Evolutionary conservation across 2,329 filamentous ascomycete species (phyloP).

Genomic region (Herpotrichia juniperi): DNA sequence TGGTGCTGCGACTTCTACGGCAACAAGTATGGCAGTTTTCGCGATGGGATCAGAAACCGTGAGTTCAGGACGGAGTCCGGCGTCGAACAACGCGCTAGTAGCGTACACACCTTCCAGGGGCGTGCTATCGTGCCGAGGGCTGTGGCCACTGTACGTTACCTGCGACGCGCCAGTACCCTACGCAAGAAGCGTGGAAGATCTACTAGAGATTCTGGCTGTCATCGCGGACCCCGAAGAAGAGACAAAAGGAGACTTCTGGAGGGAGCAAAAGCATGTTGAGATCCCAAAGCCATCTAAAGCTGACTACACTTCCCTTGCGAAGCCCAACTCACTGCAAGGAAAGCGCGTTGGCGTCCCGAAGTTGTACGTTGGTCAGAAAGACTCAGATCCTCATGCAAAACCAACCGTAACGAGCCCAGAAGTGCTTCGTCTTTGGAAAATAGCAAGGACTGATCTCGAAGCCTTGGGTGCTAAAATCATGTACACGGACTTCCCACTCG

Average conservation of each 20-base stretch:
- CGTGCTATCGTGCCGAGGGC: constrained; percentile 57
- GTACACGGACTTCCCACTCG: constrained; percentile 53
- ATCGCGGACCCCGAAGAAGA: constrained; percentile 51
- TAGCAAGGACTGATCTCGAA: constrained; percentile 42
- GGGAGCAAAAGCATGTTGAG: constrained; percentile 55
- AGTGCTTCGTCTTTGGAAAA: constrained; percentile 45
- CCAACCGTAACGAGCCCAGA: constrained; percentile 43
- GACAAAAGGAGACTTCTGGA: constrained; percentile 60
- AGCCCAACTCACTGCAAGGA: constrained; percentile 45
- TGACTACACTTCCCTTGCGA: constrained; percentile 41
- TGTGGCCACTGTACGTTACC: constrained; percentile 63
- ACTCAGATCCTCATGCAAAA: constrained; percentile 38
- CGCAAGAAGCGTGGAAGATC: constrained; percentile 57
- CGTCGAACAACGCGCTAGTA: constrained; percentile 62
- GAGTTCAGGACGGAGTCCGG: constrained; percentile 62
- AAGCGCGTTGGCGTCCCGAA: constrained; percentile 57
- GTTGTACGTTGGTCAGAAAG: constrained; percentile 56
- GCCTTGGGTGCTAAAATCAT: constrained; percentile 50
- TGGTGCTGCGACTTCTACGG: constrained; percentile 58
- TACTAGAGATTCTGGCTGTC: constrained; percentile 58
- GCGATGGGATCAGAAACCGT: constrained; percentile 63
- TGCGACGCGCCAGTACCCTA: constrained; percentile 63
- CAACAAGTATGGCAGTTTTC: constrained; percentile 59
- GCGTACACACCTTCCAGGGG: constrained; percentile 63
- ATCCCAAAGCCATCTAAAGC: constrained; percentile 47